Evolutionary conservation across 2,329 filamentous ascomycete species (phyloP).

Genomic region (Fusarium mundagurra): DNA sequence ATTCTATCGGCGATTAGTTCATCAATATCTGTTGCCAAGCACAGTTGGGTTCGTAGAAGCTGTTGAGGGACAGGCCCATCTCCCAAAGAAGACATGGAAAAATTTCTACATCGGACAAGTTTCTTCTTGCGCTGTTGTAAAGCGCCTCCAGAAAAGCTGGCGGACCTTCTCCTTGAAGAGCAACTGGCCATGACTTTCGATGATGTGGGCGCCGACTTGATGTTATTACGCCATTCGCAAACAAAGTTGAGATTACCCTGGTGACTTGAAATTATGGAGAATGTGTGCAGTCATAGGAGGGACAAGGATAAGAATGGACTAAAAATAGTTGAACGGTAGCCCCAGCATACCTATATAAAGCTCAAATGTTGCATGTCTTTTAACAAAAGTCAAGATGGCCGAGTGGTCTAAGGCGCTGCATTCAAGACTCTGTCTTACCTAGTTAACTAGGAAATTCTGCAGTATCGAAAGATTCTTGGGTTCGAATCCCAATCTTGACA

Average conservation of each 20-base stretch:
- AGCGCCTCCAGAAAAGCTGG: not conserved
- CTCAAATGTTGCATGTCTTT: no score
- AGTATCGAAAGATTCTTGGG: constrained; percentile 15
- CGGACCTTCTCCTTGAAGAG: not conserved
- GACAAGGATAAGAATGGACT: not conserved
- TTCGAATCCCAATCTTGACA: constrained; percentile 16
- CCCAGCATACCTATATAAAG: no score
- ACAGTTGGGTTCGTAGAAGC: not conserved
- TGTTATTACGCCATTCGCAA: not conserved
- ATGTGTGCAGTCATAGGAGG: not conserved
- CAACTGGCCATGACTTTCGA: not conserved
- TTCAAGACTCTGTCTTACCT: not conserved
- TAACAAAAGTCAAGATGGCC: not conserved
- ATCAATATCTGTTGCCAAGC: not conserved
- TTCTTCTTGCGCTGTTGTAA: not conserved
- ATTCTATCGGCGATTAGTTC: not conserved
- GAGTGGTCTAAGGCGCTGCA: constrained; percentile 9
- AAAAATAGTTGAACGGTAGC: no score
- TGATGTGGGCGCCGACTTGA: not conserved
- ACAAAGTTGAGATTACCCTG: accelerated
- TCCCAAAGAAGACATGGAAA: accelerated
- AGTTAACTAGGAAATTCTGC: accelerated
- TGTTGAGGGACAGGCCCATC: not conserved
- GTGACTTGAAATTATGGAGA: not conserved
- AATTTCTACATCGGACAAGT: accelerated